Evolutionary conservation across 768 basidiomycete species (phyloP), one percentile per base, ranked within the genome.

Genomic region (Gloeophyllum trabeum): DNA sequence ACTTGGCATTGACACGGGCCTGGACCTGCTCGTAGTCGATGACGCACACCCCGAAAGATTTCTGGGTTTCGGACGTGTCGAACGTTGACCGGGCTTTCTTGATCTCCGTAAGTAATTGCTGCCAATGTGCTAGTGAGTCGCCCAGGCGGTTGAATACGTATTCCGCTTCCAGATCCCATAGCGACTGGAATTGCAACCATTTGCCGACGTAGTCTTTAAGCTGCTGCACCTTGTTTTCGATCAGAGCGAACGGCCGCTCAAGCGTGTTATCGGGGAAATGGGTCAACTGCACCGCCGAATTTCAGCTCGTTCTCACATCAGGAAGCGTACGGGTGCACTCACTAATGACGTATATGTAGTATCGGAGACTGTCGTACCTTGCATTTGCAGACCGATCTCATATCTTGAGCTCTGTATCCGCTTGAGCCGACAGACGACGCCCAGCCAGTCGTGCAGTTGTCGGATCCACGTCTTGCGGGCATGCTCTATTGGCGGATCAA

Each of bases 21-120:
- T 99, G 96, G 21, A 97, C 96, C 60, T 94, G 93, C 60, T 98
- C 94, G 61, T 97, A 99, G 61, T 97, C 89, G 53, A 99, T 83
- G 35, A 93, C 76, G 54, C 89, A 92, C 6, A 93, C 86, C 1
- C 93, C 92, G 55, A 98, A 96, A 37, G 76, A 76, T 49, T 84
- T 89, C 53, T 84, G 81, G 6, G 89, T 93, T 52, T 96, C 96
- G 21, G 89, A 86, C 16, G 90, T 98, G 61, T 99, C 96, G 56
- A 99, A 98, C 14, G 92, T 97, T 42, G 91, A 79, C 0, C 94
- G 81, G 12, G 92, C 81, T 60, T 94, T 91, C 64, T 94, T 94
- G 69, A 98, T 99, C 57, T 97, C 94, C 6, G 84, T 89, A 12
- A 98, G 70, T 3, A 99, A 79, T 51, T 94, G 88, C 55, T 96